phyloP scores from a whole-genome alignment of 768 basidiomycete genomes.

The Boletus vermiculosoides region DNA sequence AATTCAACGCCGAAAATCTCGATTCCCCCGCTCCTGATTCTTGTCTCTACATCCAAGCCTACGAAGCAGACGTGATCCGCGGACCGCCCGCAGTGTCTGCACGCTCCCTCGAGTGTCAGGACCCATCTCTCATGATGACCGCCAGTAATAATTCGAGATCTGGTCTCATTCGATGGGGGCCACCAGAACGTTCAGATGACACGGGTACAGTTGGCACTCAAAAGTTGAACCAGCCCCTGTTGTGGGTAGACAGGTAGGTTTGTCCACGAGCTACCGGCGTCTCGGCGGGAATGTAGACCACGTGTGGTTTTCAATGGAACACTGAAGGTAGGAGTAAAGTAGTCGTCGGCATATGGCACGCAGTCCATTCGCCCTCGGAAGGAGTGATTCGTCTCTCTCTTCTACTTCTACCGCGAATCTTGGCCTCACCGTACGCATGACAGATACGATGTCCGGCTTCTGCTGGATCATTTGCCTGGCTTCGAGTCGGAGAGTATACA shows the following conservation, averaged over 20 bases:
- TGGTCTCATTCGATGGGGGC: conserved; percentile 37
- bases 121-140: neutral
- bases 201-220: conserved; percentile 1
- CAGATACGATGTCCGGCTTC: conserved; percentile 81
- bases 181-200: conserved; percentile 11
- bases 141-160: conserved; percentile 22
- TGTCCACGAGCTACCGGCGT: conserved; percentile 21
- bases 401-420: conserved; percentile 9
- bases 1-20: neutral
- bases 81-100: conserved; percentile 45
- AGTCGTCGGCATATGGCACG: conserved; percentile 5
- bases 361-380: neutral
- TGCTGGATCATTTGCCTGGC: conserved; percentile 53
- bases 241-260: conserved; percentile 88
- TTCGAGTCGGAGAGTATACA: neutral
- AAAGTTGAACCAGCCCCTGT: conserved; percentile 4
- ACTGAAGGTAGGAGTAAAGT: conserved; percentile 11
- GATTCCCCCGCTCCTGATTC: conserved; percentile 20
- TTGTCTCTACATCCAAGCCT: conserved; percentile 58
- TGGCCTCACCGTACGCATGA: conserved; percentile 20
- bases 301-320: conserved; percentile 2
- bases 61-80: conserved; percentile 72
- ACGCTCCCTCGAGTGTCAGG: conserved; percentile 33
- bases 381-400: conserved; percentile 19
- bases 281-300: conserved; percentile 6